Percentiles rank a stretch among this genome's conserved stretches.
These are phyloP conservation scores for Penicillium longicatenatum DNA, from an alignment of 495 filamentous ascomycete species.

Conservation along the genomic window DNA sequence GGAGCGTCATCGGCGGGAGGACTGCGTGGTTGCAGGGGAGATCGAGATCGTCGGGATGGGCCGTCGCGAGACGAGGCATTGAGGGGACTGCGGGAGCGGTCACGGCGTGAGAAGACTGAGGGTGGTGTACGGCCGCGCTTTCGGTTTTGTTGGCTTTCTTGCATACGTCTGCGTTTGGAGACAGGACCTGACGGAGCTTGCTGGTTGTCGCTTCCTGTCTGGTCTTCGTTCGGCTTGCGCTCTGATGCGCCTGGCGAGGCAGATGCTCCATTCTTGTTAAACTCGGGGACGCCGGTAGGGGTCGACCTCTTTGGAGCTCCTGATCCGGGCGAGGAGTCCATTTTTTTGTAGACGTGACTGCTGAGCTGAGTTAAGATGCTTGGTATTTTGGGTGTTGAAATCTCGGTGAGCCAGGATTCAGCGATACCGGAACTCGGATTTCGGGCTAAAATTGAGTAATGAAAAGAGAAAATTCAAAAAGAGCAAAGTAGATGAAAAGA, in stretches of 20 bases:
- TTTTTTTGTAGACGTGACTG: conserved; percentile 4
- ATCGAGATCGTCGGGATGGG: conserved; percentile 35
- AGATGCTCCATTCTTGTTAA: conserved; percentile 13
- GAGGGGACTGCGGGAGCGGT: conserved; percentile 36
- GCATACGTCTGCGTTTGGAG: conserved; percentile 45
- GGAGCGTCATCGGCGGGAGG: conserved; percentile 46
- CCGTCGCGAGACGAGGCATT: conserved; percentile 27
- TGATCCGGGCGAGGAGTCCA: conserved; percentile 13
- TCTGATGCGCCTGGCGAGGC: conserved; percentile 17
- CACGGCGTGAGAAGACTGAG: conserved; percentile 46
- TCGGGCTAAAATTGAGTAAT: not conserved
- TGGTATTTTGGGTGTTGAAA: not conserved
- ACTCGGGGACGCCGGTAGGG: not conserved
- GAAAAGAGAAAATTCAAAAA: not conserved
- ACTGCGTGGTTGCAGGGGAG: conserved; percentile 40
- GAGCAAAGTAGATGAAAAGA: not conserved
- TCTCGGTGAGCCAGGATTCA: not conserved
- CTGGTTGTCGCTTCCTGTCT: conserved; percentile 18
- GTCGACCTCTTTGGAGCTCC: conserved; percentile 7
- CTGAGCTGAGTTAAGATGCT: not conserved
- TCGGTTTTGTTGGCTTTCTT: conserved; percentile 47
- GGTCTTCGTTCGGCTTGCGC: conserved; percentile 30
- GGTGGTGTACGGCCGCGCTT: conserved; percentile 42
- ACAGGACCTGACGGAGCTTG: conserved; percentile 22
- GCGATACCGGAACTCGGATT: not conserved